Percentiles rank a stretch among this genome's conserved stretches.
Conservation (phyloP, 2,329 filamentous ascomycete genomes). For the Paecilomyces dactylethromorphus region DNA sequence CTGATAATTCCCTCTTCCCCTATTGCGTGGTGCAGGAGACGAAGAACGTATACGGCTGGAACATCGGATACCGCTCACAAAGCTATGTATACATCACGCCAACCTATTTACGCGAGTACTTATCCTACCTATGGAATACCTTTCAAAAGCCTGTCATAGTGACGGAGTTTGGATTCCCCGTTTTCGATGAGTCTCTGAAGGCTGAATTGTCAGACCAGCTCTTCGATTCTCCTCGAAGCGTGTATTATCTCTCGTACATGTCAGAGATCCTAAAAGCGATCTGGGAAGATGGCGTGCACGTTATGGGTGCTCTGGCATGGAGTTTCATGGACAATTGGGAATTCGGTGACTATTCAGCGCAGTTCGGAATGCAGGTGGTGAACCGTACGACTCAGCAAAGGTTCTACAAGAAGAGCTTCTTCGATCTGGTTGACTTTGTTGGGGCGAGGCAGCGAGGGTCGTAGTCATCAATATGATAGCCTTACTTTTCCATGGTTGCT, state of each 20-base stretch:
- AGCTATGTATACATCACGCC: constrained; percentile 55
- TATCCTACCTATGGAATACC: constrained; percentile 56
- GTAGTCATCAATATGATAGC: too few relatives aligned
- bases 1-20: constrained; percentile 40
- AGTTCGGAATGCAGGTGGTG: constrained; percentile 53
- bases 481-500: too few relatives aligned
- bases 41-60: constrained; percentile 47
- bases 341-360: constrained; percentile 44
- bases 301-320: constrained; percentile 52
- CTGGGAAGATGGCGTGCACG: constrained; percentile 50
- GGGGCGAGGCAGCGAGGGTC: constrained; percentile 4
- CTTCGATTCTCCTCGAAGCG: constrained; percentile 47
- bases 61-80: constrained; percentile 52
- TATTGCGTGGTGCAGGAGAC: constrained; percentile 48
- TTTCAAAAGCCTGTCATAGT: constrained; percentile 44
- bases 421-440: constrained; percentile 51
- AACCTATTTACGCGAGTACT: constrained; percentile 36
- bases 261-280: constrained; percentile 51
- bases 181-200: constrained; percentile 42
- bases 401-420: constrained; percentile 53
- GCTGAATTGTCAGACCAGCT: constrained; percentile 42
- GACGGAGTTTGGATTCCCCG: constrained; percentile 54
- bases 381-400: constrained; percentile 48
- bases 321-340: constrained; percentile 49
- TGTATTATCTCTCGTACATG: constrained; percentile 51